These are phyloP conservation scores for Novakomyces olei DNA, from an alignment of 805 yeast genomes.

Conservation along the genomic window DNA sequence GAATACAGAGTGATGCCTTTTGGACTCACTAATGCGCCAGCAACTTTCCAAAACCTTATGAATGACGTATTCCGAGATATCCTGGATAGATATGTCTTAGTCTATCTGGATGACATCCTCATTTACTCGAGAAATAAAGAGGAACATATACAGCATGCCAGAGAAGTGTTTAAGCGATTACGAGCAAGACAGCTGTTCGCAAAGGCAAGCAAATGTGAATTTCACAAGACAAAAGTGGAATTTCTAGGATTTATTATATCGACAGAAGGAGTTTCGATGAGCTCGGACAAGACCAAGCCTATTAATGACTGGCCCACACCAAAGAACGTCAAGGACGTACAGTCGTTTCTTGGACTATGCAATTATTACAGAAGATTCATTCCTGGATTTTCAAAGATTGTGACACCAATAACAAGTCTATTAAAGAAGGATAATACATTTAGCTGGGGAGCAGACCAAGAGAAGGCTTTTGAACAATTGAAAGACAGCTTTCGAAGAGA, in stretches of 20 bases:
- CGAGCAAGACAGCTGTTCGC: constrained; percentile 5
- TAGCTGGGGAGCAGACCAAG: neutral
- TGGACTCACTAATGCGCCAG: constrained; percentile 13
- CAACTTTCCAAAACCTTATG: constrained; percentile 11
- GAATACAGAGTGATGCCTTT: constrained; percentile 14
- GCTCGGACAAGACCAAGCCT: constrained; percentile 1
- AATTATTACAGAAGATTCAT: constrained; percentile 5
- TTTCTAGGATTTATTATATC: constrained; percentile 6
- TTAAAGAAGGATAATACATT: neutral
- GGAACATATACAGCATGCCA: constrained; percentile 4
- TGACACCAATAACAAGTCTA: constrained; percentile 2
- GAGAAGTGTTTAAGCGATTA: neutral
- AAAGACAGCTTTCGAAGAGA: neutral
- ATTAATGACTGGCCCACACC: constrained; percentile 6
- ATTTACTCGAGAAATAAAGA: constrained; percentile 4
- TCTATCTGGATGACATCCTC: constrained; percentile 11
- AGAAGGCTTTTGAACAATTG: no score
- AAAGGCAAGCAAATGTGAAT: constrained; percentile 7
- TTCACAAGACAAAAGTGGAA: constrained; percentile 4
- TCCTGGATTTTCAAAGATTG: constrained; percentile 1
- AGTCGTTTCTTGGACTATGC: constrained; percentile 4
- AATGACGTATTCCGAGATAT: constrained; percentile 5
- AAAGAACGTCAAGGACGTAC: constrained; percentile 5
- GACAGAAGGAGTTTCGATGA: constrained; percentile 5
- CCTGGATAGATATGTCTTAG: constrained; percentile 6